A percentile compares a stretch with the other conserved stretches of the same genome.
Evolutionary conservation across 2,329 filamentous ascomycete species (phyloP).

Genomic region (Colletotrichum aenigma): DNA sequence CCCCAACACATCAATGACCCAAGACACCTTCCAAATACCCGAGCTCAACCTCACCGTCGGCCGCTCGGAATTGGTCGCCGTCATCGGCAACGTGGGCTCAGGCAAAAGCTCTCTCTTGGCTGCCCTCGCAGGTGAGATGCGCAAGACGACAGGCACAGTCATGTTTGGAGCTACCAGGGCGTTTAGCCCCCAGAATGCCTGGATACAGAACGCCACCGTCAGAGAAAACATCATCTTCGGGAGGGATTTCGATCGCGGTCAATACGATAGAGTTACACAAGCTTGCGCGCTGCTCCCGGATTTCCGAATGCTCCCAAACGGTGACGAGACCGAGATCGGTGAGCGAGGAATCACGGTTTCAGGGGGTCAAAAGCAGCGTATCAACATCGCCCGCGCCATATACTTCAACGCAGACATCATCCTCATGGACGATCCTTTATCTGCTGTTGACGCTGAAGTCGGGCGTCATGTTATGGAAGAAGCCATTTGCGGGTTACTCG

Average conservation of each 20-base stretch:
- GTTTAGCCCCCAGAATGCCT: conserved; percentile 94
- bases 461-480: conserved; percentile 85
- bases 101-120: conserved; percentile 90
- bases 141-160: conserved; percentile 75
- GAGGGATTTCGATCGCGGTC: conserved; percentile 72
- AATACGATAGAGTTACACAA: conserved; percentile 81
- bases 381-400: conserved; percentile 87
- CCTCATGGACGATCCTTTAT: conserved; percentile 71
- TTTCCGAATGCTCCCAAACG: conserved; percentile 86
- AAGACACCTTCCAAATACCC: conserved; percentile 73
- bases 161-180: conserved; percentile 79
- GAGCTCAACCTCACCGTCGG: conserved; percentile 71
- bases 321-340: conserved; percentile 89
- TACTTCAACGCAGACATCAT: conserved; percentile 72
- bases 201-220: conserved; percentile 92
- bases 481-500: conserved; percentile 86
- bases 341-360: conserved; percentile 94
- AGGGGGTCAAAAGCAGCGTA: conserved; percentile 90
- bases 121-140: conserved; percentile 92
- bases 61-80: conserved; percentile 77
- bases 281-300: conserved; percentile 85
- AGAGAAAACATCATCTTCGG: conserved; percentile 91
- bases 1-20: not conserved
- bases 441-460: conserved; percentile 72
- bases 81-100: conserved; percentile 83